Conservation (phyloP, 495 filamentous ascomycete species). For the Penicillium daleae region DNA sequence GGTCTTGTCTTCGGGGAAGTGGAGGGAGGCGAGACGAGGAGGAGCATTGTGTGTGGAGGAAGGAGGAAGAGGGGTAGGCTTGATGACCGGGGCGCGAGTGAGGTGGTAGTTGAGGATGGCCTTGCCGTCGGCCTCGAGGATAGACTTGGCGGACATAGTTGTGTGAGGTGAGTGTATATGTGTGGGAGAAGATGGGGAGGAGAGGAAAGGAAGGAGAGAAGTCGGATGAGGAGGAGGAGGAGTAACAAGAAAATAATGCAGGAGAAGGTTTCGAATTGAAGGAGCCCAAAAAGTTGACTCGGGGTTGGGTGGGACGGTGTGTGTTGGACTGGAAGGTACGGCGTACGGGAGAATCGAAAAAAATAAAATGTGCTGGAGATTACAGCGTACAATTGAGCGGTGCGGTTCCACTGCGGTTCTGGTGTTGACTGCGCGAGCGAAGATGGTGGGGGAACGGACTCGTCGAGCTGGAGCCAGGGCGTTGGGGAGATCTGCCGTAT, state of each 20-base stretch:
- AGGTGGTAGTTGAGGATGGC: slow-evolving; percentile 99
- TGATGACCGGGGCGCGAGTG: slow-evolving; percentile 96
- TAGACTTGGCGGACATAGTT: slow-evolving; percentile 96
- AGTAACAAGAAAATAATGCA: slow-evolving; percentile 16
- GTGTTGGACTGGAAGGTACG: slow-evolving; percentile 27
- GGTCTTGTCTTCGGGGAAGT: slow-evolving; percentile 87
- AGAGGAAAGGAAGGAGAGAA: slow-evolving; percentile 20
- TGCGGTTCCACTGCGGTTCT: slow-evolving; percentile 30
- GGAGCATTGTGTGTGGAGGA: slow-evolving; percentile 89
- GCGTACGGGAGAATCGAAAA: slow-evolving; percentile 24
- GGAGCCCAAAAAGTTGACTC: slow-evolving; percentile 7
- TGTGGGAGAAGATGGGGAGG: slow-evolving; percentile 19
- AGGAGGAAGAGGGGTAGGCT: slow-evolving; percentile 89
- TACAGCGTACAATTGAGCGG: slow-evolving; percentile 41
- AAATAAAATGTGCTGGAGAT: slow-evolving; percentile 36
- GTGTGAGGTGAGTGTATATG: slow-evolving; percentile 31
- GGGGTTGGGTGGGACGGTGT: slow-evolving; percentile 9
- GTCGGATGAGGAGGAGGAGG: slow-evolving; percentile 19
- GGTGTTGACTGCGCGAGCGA: slow-evolving; percentile 26
- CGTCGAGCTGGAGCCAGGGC: neutral
- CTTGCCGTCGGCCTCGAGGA: slow-evolving; percentile 99
- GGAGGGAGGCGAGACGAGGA: slow-evolving; percentile 84
- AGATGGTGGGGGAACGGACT: slow-evolving; percentile 17
- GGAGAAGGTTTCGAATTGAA: slow-evolving; percentile 15
- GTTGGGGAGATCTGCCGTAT: slow-evolving; percentile 14